A percentile compares a stretch with the other conserved stretches of the same genome.
Conservation (phyloP, 1,284 basidiomycete species). For the Cutaneotrichosporon cyanovorans region DNA sequence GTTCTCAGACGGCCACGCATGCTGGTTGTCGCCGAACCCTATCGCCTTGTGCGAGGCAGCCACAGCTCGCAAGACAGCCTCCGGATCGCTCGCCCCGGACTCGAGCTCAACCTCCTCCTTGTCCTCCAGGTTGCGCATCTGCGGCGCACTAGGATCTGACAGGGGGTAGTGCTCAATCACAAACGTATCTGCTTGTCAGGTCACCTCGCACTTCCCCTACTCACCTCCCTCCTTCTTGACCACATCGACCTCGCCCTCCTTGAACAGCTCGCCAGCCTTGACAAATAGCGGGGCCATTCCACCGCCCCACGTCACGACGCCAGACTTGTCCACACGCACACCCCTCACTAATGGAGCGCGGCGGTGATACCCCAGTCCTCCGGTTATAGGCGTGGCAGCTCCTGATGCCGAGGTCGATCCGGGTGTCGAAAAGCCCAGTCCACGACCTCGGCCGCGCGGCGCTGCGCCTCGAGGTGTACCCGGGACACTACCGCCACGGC, state of each 20-base stretch:
- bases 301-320: constrained; percentile 32
- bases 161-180: constrained; percentile 21
- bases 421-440: neutral
- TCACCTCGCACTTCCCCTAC: constrained; percentile 4
- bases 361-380: constrained; percentile 27
- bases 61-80: neutral
- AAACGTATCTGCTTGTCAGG: constrained; percentile 13
- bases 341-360: constrained; percentile 2
- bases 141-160: constrained; percentile 31
- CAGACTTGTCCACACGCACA: constrained; percentile 7
- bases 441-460: too few relatives aligned
- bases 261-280: constrained; percentile 45
- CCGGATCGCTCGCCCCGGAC: neutral
- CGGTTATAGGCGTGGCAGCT: constrained; percentile 26
- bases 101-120: constrained; percentile 22
- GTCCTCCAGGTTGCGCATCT: constrained; percentile 28
- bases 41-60: neutral
- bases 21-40: neutral
- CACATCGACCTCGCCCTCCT: constrained; percentile 40
- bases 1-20: neutral
- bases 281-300: constrained; percentile 41
- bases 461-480: too few relatives aligned
- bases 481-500: too few relatives aligned
- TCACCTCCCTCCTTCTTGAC: constrained; percentile 29
- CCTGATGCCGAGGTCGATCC: constrained; percentile 16